Percentiles rank a stretch among this genome's conserved stretches.
phyloP scores from a whole-genome alignment of 306 rosid species.

The Oxytropis ochrocephala region DNA sequence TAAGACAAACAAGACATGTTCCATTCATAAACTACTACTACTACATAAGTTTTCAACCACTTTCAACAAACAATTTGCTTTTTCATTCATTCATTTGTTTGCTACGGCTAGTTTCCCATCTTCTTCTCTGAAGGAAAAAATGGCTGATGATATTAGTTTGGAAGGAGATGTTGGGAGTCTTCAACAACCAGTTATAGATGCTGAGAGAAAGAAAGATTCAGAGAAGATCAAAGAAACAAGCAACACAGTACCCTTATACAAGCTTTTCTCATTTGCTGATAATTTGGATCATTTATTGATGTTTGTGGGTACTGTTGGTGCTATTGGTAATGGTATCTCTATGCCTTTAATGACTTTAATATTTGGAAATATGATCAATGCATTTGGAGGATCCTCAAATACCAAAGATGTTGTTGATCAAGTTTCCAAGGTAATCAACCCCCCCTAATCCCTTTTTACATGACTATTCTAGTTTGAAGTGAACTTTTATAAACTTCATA shows the following conservation, averaged over 20 bases:
- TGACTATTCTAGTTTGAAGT: no score
- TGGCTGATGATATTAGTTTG: background rate
- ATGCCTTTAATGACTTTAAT: conserved; percentile 55
- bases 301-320: conserved; percentile 56
- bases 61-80: background rate
- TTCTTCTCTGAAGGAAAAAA: background rate
- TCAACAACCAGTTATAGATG: background rate
- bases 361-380: conserved; percentile 52
- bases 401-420: conserved; percentile 31
- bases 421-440: conserved; percentile 47
- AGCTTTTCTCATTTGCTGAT: conserved; percentile 84
- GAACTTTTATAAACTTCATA: background rate
- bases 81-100: conserved; percentile 10
- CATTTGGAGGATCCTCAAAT: conserved; percentile 50
- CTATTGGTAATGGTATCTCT: conserved; percentile 54
- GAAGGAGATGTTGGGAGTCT: conserved; percentile 17
- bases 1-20: background rate
- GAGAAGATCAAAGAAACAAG: conserved; percentile 9
- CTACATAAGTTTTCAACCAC: background rate
- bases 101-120: background rate
- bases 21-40: background rate
- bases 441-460: no score
- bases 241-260: conserved; percentile 54
- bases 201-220: conserved; percentile 28
- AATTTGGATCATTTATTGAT: conserved; percentile 51